Base-by-base conservation (phyloP, 768 basidiomycete genomes). In the Suillus sp. region DNA sequence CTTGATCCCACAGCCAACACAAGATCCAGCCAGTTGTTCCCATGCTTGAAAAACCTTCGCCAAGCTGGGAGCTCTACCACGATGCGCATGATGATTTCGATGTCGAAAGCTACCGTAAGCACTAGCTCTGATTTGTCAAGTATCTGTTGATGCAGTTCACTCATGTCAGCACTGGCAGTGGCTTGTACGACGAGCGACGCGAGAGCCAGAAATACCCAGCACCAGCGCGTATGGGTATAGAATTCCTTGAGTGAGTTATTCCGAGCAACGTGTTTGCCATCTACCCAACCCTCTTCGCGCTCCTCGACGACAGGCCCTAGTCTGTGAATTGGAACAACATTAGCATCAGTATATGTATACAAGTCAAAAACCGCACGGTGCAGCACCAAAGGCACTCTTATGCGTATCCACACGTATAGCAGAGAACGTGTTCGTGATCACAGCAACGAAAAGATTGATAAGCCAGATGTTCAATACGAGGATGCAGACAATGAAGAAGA, bases 381-480 rank as follows among this genome's bases (percentile, higher is more conserved):
- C 87, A 35, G 93, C 93, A 40, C 94, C 95, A 73, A 98, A 99
- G 0, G 96, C 96, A 73, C 92, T 95, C 72, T 90, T 91, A 73
- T 88, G 86, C 3, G 96, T 97, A 70, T 93, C 89, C 4, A 86
- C 83, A 40, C 93, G 81, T 64, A 97, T 97, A 18, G 91, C 92
- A 20, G 87, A 86, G 73, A 99, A 99, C 0, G 93, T 92, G 70
- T 94, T 91, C 34, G 94, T 93, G 66, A 96, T 96, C n/a, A 97
- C 95, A 20, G 96, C 95, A 62, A 97, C 93, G 72, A 96, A 91
- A 50, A 97, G 76, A 72, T 95, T 95, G 80, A 96, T 89, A 63
- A 96, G 81, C 93, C 93, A 94, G 73, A 97, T 93, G 75, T 98
- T 96, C 68, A 98, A 82, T 27, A 97, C 84, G 66, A 99, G 78